phyloP scores from a whole-genome alignment of 2,329 filamentous ascomycete genomes.

The Clonostachys byssicola region DNA sequence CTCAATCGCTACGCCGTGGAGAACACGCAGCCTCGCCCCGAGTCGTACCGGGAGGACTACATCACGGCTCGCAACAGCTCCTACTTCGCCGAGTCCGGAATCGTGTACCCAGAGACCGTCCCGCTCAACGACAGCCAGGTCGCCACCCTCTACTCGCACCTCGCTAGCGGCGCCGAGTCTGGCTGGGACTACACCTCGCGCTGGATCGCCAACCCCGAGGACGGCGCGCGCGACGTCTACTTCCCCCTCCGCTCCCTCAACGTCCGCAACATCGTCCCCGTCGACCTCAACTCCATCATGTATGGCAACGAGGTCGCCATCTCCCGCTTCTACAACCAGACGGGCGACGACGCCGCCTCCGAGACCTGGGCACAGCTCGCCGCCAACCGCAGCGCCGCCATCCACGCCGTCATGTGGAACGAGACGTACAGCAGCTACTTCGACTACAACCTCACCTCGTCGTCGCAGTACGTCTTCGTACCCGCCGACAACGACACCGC shows the following conservation, averaged over 20 bases:
- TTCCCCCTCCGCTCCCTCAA: constrained; percentile 65
- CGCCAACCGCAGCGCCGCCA: constrained; percentile 51
- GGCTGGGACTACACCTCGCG: constrained; percentile 62
- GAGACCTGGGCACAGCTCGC: constrained; percentile 45
- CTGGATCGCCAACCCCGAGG: constrained; percentile 52
- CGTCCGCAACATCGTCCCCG: constrained; percentile 51
- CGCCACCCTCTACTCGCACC: constrained; percentile 52
- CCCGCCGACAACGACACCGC: constrained; percentile 37
- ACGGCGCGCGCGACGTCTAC: constrained; percentile 55
- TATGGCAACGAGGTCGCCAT: constrained; percentile 62
- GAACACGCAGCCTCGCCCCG: constrained; percentile 63
- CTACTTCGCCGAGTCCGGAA: constrained; percentile 46
- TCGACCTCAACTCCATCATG: constrained; percentile 65
- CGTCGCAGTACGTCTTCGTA: constrained; percentile 49
- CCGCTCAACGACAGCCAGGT: constrained; percentile 48
- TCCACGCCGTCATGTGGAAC: constrained; percentile 63
- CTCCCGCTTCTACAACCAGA: constrained; percentile 43
- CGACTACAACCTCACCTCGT: constrained; percentile 63
- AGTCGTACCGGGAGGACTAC: constrained; percentile 65
- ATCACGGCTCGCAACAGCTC: constrained; percentile 60
- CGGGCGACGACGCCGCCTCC: constrained; percentile 45
- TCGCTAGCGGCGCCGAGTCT: constrained; percentile 62
- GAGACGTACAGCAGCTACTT: constrained; percentile 59
- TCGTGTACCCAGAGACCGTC: constrained; percentile 48
- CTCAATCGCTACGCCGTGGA: constrained; percentile 56